A percentile compares a stretch with the other conserved stretches of the same genome.
Evolutionary conservation across 2,329 filamentous ascomycete species (phyloP).

Genomic region (Amylocarpus encephaloides): DNA sequence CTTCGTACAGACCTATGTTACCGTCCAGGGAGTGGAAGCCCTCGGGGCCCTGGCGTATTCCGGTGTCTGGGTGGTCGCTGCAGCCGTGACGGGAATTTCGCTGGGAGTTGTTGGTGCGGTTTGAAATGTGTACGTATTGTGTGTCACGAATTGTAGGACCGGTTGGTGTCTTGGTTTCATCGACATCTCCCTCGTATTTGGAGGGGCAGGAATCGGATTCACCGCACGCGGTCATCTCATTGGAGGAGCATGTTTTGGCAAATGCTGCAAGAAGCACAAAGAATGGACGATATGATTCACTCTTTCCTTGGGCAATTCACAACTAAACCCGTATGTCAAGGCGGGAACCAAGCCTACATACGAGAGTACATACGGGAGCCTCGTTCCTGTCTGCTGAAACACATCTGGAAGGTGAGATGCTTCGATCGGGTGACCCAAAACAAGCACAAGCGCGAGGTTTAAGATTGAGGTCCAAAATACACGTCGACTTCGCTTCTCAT

Average conservation of each 20-base stretch:
- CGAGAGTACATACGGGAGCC: background rate
- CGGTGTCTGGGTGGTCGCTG: conserved; percentile 65
- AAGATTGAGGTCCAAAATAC: conserved; percentile 11
- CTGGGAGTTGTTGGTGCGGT: conserved; percentile 47
- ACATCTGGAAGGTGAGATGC: conserved; percentile 12
- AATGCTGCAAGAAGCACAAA: background rate
- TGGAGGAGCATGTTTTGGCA: conserved; percentile 6
- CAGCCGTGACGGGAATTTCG: conserved; percentile 50
- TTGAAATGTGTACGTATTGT: conserved; percentile 20
- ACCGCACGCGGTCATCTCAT: background rate
- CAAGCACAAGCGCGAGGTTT: conserved; percentile 11
- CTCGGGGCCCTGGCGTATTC: conserved; percentile 68
- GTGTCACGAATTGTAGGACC: conserved; percentile 2
- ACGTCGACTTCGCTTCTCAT: background rate
- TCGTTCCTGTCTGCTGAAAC: conserved; percentile 6
- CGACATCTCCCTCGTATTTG: conserved; percentile 1
- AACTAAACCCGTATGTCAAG: conserved; percentile 3
- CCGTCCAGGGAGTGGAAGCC: conserved; percentile 63
- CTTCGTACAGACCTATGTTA: conserved; percentile 58
- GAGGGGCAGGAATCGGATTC: background rate
- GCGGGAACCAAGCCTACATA: background rate
- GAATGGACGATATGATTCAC: background rate
- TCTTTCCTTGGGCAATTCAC: background rate
- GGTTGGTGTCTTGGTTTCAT: conserved; percentile 2
- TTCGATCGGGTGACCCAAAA: conserved; percentile 11